Evolutionary conservation across 306 rosid genomes (phyloP).

Genomic region (Vigna reflexopilosa): DNA sequence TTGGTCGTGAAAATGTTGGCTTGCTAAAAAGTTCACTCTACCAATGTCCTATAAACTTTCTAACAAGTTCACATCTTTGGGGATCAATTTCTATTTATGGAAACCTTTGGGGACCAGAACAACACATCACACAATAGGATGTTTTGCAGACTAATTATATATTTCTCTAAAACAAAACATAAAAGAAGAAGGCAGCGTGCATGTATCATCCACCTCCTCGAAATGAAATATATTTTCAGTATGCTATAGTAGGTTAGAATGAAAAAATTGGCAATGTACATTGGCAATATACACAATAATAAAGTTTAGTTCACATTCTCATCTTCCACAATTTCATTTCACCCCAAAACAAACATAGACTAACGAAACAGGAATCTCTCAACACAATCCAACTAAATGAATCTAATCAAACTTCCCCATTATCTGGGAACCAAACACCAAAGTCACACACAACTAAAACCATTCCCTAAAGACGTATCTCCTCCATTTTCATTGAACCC

Average conservation of each 20-base stretch:
- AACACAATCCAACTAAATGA: conserved; percentile 21
- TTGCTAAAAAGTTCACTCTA: not conserved
- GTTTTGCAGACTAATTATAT: not conserved
- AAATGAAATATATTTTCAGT: conserved; percentile 9
- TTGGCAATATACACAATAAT: not conserved
- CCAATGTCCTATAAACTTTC: not conserved
- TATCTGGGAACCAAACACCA: conserved; percentile 1
- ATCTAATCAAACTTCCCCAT: not conserved
- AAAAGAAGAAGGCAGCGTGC: not conserved
- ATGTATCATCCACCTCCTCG: conserved; percentile 15
- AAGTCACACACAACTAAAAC: conserved; percentile 15
- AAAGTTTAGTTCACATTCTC: not conserved
- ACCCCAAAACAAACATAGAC: not conserved
- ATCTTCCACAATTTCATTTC: not conserved
- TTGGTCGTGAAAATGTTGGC: not conserved
- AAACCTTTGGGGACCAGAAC: not conserved
- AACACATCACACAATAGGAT: not conserved
- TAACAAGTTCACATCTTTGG: not conserved
- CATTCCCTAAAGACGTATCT: not conserved
- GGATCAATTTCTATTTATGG: not conserved
- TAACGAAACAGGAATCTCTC: not conserved
- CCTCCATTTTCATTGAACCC: not conserved
- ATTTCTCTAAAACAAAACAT: not conserved
- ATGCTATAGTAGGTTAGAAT: not conserved
- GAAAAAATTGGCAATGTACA: not conserved